Evolutionary conservation across 2,329 filamentous ascomycete species (phyloP).

Genomic region (Colletotrichum sp.): DNA sequence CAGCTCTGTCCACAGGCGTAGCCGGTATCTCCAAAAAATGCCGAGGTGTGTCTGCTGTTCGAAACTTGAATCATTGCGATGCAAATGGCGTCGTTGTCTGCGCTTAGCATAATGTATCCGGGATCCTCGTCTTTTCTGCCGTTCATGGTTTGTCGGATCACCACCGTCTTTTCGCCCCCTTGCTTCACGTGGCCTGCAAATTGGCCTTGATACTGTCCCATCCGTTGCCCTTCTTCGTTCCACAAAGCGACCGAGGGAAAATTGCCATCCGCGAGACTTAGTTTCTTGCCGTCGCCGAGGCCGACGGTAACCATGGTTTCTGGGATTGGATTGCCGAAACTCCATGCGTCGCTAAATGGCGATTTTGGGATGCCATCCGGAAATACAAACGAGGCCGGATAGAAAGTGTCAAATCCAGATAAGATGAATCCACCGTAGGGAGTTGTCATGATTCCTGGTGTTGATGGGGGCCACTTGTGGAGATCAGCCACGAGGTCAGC

Average conservation of each 20-base stretch:
- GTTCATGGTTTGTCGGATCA: conserved; percentile 15
- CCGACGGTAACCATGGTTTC: background rate
- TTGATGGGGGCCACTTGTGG: background rate
- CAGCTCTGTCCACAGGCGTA: conserved; percentile 25
- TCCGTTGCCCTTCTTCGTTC: conserved; percentile 19
- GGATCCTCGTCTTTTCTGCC: background rate
- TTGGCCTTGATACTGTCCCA: conserved; percentile 18
- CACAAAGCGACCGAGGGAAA: conserved; percentile 20
- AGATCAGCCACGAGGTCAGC: background rate
- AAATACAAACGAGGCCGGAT: background rate
- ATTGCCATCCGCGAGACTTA: background rate
- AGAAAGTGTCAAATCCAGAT: background rate
- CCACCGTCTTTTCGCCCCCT: background rate
- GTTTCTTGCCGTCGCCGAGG: background rate
- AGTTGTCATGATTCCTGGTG: background rate
- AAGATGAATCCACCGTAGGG: background rate
- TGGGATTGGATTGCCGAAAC: background rate
- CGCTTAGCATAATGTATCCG: conserved; percentile 24
- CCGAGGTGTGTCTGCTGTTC: conserved; percentile 8
- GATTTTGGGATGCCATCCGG: background rate
- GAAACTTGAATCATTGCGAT: conserved; percentile 22
- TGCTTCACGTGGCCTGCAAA: background rate
- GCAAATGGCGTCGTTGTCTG: conserved; percentile 26
- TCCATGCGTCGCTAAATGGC: background rate
- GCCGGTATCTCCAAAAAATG: conserved; percentile 25